phyloP scores from a whole-genome alignment of 106 monocot genomes.

The Acorus calamus region DNA sequence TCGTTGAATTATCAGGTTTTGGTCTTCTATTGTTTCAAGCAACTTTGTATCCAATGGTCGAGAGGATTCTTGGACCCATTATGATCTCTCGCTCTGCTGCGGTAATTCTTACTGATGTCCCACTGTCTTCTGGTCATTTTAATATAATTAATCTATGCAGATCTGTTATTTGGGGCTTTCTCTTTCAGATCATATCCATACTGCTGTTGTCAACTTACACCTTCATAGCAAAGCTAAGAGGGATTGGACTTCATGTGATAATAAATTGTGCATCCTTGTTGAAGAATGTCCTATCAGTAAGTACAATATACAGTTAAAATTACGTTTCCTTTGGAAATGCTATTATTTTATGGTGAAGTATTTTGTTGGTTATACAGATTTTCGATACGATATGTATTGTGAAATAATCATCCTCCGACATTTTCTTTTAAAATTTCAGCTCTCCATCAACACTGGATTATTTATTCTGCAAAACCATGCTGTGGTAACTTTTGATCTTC shows the following conservation, averaged over 20 bases:
- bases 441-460: conserved; percentile 11
- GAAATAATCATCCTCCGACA: background rate
- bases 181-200: conserved; percentile 42
- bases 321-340: background rate
- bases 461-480: conserved; percentile 26
- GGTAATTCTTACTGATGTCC: conserved; percentile 21
- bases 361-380: background rate
- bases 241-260: conserved; percentile 29
- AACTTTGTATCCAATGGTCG: conserved; percentile 40
- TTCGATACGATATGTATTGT: background rate
- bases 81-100: conserved; percentile 32
- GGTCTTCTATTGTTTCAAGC: conserved; percentile 56
- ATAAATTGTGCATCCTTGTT: conserved; percentile 50
- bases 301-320: conserved; percentile 14
- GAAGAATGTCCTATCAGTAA: conserved; percentile 61
- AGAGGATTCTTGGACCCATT: conserved; percentile 44
- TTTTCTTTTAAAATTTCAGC: conserved; percentile 5
- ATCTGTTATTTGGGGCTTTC: conserved; percentile 1
- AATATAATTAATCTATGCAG: background rate
- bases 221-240: conserved; percentile 50
- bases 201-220: conserved; percentile 48
- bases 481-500: conserved; percentile 13
- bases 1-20: conserved; percentile 27
- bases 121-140: background rate
- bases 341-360: background rate